A percentile compares a stretch with the other conserved stretches of the same genome.
Evolutionary conservation across 2,329 filamentous ascomycete genomes (phyloP).

Genomic region (Penicillium olsonii): DNA sequence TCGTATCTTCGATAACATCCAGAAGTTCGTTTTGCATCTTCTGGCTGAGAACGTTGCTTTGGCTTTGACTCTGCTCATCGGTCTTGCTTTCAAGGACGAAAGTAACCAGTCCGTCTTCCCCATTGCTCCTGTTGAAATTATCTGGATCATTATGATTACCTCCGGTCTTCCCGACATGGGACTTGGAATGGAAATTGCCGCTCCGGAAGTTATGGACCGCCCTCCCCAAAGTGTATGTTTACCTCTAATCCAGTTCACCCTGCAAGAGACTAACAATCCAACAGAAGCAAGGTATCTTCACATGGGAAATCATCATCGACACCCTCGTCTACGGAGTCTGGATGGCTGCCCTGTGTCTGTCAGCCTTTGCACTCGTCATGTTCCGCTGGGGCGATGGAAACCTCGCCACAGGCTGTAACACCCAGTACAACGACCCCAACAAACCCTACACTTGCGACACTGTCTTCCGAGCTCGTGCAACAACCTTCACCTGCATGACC

Average conservation of each 20-base stretch:
- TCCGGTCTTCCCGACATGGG: conserved; percentile 87
- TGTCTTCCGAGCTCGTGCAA: conserved; percentile 71
- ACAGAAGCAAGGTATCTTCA: conserved; percentile 69
- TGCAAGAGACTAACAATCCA: conserved; percentile 12
- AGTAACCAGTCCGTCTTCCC: conserved; percentile 78
- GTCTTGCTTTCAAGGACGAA: conserved; percentile 76
- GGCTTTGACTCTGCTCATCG: conserved; percentile 77
- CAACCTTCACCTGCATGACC: conserved; percentile 72
- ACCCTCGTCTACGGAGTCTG: conserved; percentile 77
- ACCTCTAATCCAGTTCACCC: no score
- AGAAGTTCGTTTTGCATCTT: conserved; percentile 81
- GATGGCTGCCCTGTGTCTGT: conserved; percentile 71
- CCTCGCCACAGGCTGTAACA: conserved; percentile 64
- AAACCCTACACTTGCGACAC: conserved; percentile 54
- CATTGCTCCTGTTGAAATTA: conserved; percentile 79
- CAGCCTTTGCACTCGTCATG: conserved; percentile 64
- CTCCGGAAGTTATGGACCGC: conserved; percentile 74
- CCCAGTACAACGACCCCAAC: conserved; percentile 45
- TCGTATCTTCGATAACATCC: conserved; percentile 85
- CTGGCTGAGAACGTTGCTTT: conserved; percentile 82
- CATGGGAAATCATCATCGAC: conserved; percentile 73
- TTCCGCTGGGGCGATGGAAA: conserved; percentile 63
- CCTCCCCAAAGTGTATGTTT: conserved; percentile 64
- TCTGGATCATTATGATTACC: conserved; percentile 95
- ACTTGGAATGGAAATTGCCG: conserved; percentile 75